phyloP scores from a whole-genome alignment of 768 basidiomycete species.

The Coprinopsis marcescibilis region DNA sequence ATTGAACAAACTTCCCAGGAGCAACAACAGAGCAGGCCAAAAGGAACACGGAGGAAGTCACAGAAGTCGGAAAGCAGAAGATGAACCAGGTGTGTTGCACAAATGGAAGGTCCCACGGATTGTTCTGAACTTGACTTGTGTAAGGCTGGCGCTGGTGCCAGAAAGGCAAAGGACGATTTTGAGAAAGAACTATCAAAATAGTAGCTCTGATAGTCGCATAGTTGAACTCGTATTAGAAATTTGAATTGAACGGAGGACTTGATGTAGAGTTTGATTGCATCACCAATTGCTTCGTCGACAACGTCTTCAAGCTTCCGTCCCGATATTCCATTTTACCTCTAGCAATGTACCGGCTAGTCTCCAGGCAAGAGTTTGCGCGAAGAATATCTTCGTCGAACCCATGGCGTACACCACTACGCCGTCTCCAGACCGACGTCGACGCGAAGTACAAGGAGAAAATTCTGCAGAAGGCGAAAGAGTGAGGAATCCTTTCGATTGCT shows the following conservation, averaged over 20 bases:
- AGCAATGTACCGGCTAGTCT: not conserved
- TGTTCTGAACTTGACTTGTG: not conserved
- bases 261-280: not conserved
- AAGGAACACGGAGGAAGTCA: constrained; percentile 6
- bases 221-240: too few relatives aligned
- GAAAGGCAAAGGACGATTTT: constrained; percentile 30
- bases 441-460: constrained; percentile 70
- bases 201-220: too few relatives aligned
- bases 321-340: not conserved
- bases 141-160: constrained; percentile 29
- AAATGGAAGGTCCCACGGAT: too few relatives aligned
- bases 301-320: not conserved
- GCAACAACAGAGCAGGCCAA: constrained; percentile 19
- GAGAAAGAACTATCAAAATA: constrained; percentile 22
- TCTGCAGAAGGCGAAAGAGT: constrained; percentile 43
- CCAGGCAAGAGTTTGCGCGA: not conserved
- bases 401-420: not conserved
- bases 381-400: not conserved
- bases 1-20: constrained; percentile 19
- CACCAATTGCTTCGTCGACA: not conserved
- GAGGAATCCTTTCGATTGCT: constrained; percentile 16
- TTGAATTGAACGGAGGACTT: not conserved
- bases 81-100: constrained; percentile 12
- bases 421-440: constrained; percentile 13
- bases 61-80: constrained; percentile 18